A percentile compares a stretch with the other conserved stretches of the same genome.
Evolutionary conservation across 1,284 basidiomycete genomes (phyloP).

Genomic region (Leccinum pallidistipes): DNA sequence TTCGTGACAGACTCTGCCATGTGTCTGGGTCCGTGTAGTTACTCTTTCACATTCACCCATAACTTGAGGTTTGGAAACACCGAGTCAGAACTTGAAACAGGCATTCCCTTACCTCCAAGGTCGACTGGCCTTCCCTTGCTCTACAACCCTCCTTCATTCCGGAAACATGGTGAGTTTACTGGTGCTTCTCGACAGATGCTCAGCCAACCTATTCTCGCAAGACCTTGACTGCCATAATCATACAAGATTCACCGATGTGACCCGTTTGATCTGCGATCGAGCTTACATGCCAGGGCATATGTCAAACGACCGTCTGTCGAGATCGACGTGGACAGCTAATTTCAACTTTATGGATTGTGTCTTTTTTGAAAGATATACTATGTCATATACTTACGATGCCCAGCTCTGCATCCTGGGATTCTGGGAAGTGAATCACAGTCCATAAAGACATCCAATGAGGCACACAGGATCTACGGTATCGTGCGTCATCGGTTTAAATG

Average conservation of each 20-base stretch:
- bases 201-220: not conserved
- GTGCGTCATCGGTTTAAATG: not conserved
- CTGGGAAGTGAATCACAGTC: not conserved
- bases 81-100: slow-evolving; percentile 8
- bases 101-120: slow-evolving; percentile 29
- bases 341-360: not conserved
- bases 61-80: not conserved
- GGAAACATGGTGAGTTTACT: slow-evolving; percentile 20
- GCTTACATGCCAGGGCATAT: not conserved
- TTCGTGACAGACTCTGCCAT: not conserved
- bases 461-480: not conserved
- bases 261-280: not conserved
- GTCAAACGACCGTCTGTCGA: not conserved
- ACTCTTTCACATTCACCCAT: slow-evolving; percentile 3
- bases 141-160: slow-evolving; percentile 17
- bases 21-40: not conserved
- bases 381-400: not conserved
- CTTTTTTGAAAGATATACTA: not conserved
- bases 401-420: not conserved
- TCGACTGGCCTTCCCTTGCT: slow-evolving; percentile 20
- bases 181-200: not conserved
- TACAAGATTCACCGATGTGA: not conserved
- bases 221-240: not conserved
- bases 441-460: not conserved
- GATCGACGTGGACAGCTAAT: not conserved